Base-by-base conservation (phyloP, 768 basidiomycete species). In the Lenzites betulinus region DNA sequence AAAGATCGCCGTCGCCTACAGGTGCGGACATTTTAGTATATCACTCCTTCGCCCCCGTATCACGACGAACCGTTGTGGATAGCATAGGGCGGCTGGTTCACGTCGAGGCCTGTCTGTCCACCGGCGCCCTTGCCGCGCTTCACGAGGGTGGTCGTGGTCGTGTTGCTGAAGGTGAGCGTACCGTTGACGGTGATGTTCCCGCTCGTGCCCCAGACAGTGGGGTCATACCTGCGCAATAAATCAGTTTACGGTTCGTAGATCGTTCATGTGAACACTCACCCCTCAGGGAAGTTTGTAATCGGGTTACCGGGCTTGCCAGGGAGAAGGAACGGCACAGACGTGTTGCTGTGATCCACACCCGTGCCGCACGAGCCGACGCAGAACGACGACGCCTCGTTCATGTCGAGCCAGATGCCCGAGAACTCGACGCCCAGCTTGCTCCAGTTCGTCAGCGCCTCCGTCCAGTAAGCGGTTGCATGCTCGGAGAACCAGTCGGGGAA, bases 171-270 rank as follows among this genome's bases (percentile, higher is more conserved):
- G 4, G 88, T 90, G 44, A 80, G 72, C 1, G 76, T 82, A 7
- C 87, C 88, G 51, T 88, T 85, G 63, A 90, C 79, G 8, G 87
- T 89, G 69, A 90, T 83, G 68, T 91, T 92, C 4, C 89, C 89
- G 62, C 87, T 89, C 0, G 83, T 81, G 9, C 88, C 89, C 65
- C 78, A 90, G 8, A 82, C 64, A 0, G 81, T 78, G 18, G 79
- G 65, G 65, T 90, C 80, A 67, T 91, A 91, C 41, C 88, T 89
- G 63, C 87, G 78, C 4, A 18, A 44, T 28, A 49, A 5, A 1
- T 1, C 18, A 30, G 9, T 1, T 15, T 4, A 4, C 2, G 3
- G 2, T 25, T 28, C 13, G 18, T 6, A 12, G 20, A 22, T 16
- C n/a, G 59, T 9, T n/a, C 23, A 13, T 23, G 8, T 11, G 12